Conservation (phyloP, 108 stramenopile genomes). For the Cyclotella cryptica region DNA sequence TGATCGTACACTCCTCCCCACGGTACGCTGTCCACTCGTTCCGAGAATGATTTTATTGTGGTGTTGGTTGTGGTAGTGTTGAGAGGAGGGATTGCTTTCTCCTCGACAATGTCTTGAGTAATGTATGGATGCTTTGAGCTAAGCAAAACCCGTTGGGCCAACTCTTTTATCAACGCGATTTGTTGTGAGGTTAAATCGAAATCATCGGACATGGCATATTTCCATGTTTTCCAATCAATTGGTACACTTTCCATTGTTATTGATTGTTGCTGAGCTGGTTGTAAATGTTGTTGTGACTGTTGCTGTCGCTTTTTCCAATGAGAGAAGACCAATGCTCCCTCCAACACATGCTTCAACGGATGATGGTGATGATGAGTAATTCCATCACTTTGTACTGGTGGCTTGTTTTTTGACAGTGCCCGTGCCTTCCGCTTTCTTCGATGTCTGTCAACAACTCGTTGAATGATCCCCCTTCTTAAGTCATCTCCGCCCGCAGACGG, state of each 20-base stretch:
- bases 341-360: conserved; percentile 37
- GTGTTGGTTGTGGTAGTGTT: conserved; percentile 6
- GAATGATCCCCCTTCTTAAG: conserved; percentile 11
- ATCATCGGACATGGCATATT: conserved; percentile 51
- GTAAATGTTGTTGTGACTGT: conserved; percentile 12
- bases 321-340: conserved; percentile 40
- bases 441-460: conserved; percentile 15
- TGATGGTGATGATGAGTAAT: conserved; percentile 31
- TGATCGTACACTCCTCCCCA: conserved; percentile 42
- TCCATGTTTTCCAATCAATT: conserved; percentile 52
- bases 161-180: conserved; percentile 22
- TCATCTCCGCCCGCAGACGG: neutral
- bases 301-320: conserved; percentile 19
- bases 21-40: conserved; percentile 38
- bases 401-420: neutral
- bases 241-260: neutral
- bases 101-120: neutral
- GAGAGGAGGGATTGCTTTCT: neutral
- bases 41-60: conserved; percentile 19
- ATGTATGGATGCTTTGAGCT: conserved; percentile 3
- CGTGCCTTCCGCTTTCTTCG: conserved; percentile 10
- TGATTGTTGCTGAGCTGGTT: neutral
- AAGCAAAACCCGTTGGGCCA: conserved; percentile 31
- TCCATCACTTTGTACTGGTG: neutral
- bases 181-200: conserved; percentile 31